These are phyloP conservation scores for Saccharomycopsis sp. DNA, from an alignment of 805 yeast genomes.

Conservation along the genomic window DNA sequence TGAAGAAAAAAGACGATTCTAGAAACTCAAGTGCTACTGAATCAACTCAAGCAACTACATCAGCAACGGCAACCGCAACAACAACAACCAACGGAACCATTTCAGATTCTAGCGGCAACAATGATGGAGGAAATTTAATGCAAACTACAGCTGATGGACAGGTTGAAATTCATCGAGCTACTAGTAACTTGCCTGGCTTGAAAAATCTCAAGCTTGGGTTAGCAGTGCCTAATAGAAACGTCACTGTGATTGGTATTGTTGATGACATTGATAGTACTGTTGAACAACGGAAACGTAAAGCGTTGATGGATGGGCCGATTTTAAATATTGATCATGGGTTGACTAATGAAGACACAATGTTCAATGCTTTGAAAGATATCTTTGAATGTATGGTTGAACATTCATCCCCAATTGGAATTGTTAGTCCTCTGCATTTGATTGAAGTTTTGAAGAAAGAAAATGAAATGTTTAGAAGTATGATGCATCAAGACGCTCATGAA, in stretches of 20 bases:
- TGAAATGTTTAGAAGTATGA: conserved; percentile 75
- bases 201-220: conserved; percentile 27
- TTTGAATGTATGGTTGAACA: conserved; percentile 80
- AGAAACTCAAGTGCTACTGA: neutral
- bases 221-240: conserved; percentile 35
- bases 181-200: conserved; percentile 29
- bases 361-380: conserved; percentile 70
- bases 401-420: conserved; percentile 65
- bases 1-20: conserved; percentile 24
- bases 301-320: conserved; percentile 75
- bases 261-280: conserved; percentile 40
- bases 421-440: conserved; percentile 71
- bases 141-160: conserved; percentile 20
- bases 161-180: conserved; percentile 2
- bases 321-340: conserved; percentile 70
- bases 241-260: conserved; percentile 40
- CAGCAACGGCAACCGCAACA: conserved; percentile 9
- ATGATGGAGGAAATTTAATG: no score
- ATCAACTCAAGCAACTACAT: conserved; percentile 3
- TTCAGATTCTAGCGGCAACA: neutral
- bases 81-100: no score
- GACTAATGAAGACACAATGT: conserved; percentile 46
- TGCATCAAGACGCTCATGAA: conserved; percentile 99
- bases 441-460: conserved; percentile 75
- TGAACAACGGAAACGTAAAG: conserved; percentile 73